These are phyloP conservation scores for Farysia itapuensis DNA, from an alignment of 1,284 basidiomycete genomes.

Conservation along the genomic window DNA sequence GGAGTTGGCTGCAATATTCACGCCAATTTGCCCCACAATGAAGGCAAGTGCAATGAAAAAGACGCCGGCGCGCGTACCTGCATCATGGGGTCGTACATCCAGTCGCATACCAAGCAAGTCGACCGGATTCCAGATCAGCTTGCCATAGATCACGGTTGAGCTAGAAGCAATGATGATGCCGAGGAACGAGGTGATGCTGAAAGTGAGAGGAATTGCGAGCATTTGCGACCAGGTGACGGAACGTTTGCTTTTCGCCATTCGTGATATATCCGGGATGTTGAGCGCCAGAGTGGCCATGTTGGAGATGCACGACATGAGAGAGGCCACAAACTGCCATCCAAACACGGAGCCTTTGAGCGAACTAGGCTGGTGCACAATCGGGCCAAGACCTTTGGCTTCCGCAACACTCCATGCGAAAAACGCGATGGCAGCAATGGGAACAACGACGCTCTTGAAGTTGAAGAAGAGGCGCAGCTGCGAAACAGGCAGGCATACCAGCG, in stretches of 20 bases:
- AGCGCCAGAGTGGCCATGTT: slow-evolving; percentile 47
- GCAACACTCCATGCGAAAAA: slow-evolving; percentile 81
- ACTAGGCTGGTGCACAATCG: slow-evolving; percentile 72
- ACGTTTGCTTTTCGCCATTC: slow-evolving; percentile 35
- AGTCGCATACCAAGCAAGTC: slow-evolving; percentile 72
- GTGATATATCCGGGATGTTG: slow-evolving; percentile 48
- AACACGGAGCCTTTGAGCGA: slow-evolving; percentile 71
- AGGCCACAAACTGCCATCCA: slow-evolving; percentile 75
- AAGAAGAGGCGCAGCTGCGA: slow-evolving; percentile 81
- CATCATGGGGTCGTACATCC: slow-evolving; percentile 68
- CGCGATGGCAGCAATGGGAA: slow-evolving; percentile 63
- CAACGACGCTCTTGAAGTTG: slow-evolving; percentile 74
- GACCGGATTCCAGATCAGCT: slow-evolving; percentile 78
- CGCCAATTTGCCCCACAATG: slow-evolving; percentile 69
- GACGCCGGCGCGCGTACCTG: slow-evolving; percentile 59
- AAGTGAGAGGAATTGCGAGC: slow-evolving; percentile 71
- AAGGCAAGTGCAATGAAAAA: slow-evolving; percentile 72
- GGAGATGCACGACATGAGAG: slow-evolving; percentile 35
- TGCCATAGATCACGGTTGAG: slow-evolving; percentile 74
- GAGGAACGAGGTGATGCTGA: slow-evolving; percentile 76
- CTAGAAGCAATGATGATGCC: slow-evolving; percentile 81
- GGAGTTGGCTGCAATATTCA: slow-evolving; percentile 76
- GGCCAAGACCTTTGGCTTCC: slow-evolving; percentile 72
- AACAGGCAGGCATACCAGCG: slow-evolving; percentile 77
- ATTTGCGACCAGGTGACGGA: slow-evolving; percentile 42